A percentile compares a stretch with the other conserved stretches of the same genome.
Conservation (phyloP, 768 basidiomycete genomes). For the Macrolepiota dolichaula region DNA sequence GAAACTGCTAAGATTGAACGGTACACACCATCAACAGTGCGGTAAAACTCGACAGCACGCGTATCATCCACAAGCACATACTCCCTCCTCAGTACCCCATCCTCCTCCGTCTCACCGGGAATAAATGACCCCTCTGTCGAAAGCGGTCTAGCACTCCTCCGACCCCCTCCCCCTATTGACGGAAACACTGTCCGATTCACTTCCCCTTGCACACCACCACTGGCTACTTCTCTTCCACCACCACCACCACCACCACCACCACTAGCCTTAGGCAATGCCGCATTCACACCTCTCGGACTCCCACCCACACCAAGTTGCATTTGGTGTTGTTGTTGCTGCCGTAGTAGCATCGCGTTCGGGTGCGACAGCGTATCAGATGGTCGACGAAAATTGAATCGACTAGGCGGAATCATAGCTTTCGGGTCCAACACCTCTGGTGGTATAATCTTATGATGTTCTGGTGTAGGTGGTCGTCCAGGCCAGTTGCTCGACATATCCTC, state of each 20-base stretch:
- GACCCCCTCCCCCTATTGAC: constrained; percentile 16
- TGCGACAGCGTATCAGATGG: constrained; percentile 20
- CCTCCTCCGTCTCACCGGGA: constrained; percentile 83
- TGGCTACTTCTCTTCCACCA: not conserved
- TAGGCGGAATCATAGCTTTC: constrained; percentile 77
- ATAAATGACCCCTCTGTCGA: constrained; percentile 65
- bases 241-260: not conserved
- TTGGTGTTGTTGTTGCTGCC: no score
- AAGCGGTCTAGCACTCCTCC: constrained; percentile 27
- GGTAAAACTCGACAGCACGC: constrained; percentile 88
- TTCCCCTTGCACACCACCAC: not conserved
- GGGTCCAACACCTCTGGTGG: constrained; percentile 81
- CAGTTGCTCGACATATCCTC: constrained; percentile 28
- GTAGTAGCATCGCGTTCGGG: not conserved
- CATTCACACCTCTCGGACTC: constrained; percentile 19
- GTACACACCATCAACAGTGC: constrained; percentile 80
- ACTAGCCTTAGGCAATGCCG: constrained; percentile 16
- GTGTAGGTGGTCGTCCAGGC: constrained; percentile 44
- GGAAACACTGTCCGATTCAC: constrained; percentile 7
- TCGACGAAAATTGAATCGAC: constrained; percentile 70
- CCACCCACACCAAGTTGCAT: constrained; percentile 18
- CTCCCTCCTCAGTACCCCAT: constrained; percentile 75
- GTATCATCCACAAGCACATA: constrained; percentile 94
- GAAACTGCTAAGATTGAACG: not conserved
- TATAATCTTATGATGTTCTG: constrained; percentile 71